A percentile compares a stretch with the other conserved stretches of the same genome.
These are phyloP conservation scores for Hypomyces rosellus DNA, from an alignment of 2,329 filamentous ascomycete genomes.

Conservation along the genomic window DNA sequence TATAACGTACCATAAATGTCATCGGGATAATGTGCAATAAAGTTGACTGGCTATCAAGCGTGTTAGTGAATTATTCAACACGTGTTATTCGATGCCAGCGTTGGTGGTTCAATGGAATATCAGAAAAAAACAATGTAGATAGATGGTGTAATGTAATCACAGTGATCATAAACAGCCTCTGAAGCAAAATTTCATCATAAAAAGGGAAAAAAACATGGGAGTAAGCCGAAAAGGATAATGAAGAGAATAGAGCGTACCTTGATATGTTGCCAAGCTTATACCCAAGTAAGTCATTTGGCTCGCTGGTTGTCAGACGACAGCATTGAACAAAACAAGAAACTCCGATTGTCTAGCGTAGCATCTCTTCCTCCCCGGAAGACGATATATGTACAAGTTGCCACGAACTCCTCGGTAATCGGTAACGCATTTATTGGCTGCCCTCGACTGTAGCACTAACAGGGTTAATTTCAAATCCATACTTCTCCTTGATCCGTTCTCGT, in stretches of 20 bases:
- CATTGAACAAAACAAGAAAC: slow-evolving; percentile 25
- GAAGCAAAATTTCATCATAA: slow-evolving; percentile 36
- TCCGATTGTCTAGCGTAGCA: slow-evolving; percentile 37
- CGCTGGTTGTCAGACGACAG: not conserved
- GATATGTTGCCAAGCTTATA: not conserved
- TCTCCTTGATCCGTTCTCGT: slow-evolving; percentile 73
- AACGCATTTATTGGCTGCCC: slow-evolving; percentile 30
- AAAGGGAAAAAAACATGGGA: slow-evolving; percentile 9
- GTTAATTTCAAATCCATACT: slow-evolving; percentile 80
- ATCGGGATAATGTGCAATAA: too few relatives aligned
- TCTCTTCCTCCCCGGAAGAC: slow-evolving; percentile 27
- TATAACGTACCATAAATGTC: too few relatives aligned
- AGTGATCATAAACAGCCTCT: slow-evolving; percentile 44
- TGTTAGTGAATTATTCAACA: too few relatives aligned
- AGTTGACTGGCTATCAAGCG: too few relatives aligned
- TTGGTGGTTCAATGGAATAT: not conserved
- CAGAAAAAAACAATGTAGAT: not conserved
- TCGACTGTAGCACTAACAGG: slow-evolving; percentile 50
- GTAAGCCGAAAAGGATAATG: too few relatives aligned
- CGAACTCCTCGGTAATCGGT: slow-evolving; percentile 22
- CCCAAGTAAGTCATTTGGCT: not conserved
- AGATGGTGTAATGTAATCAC: slow-evolving; percentile 30
- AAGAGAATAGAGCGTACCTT: slow-evolving; percentile 16
- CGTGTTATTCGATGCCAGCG: too few relatives aligned
- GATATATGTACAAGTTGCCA: slow-evolving; percentile 29